A percentile compares a stretch with the other conserved stretches of the same genome.
These are phyloP conservation scores for Pezicula rhizophila DNA, from an alignment of 2,329 filamentous ascomycete species.

Conservation along the genomic window DNA sequence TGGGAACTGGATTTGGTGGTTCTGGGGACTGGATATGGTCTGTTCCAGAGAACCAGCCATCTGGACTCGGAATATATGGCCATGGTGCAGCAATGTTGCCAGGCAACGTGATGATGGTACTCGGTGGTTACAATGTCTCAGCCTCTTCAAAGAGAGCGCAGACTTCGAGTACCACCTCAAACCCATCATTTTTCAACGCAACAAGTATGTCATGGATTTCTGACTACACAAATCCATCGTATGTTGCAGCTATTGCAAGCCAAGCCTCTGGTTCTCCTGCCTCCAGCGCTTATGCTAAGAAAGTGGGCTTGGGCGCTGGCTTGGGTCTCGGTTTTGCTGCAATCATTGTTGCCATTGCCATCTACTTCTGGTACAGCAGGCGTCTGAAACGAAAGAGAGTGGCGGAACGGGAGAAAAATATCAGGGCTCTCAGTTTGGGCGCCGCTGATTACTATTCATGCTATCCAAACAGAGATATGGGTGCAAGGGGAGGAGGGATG, in stretches of 20 bases:
- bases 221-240: conserved; percentile 45
- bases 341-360: conserved; percentile 38
- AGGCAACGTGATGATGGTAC: conserved; percentile 63
- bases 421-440: conserved; percentile 43
- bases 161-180: conserved; percentile 23
- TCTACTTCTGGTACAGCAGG: conserved; percentile 45
- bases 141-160: conserved; percentile 31
- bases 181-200: conserved; percentile 53
- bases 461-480: conserved; percentile 13
- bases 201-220: conserved; percentile 53
- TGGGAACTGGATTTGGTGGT: conserved; percentile 69
- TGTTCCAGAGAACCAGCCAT: conserved; percentile 44
- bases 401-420: conserved; percentile 44
- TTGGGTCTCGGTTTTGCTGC: conserved; percentile 57
- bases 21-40: conserved; percentile 68
- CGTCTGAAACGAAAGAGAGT: conserved; percentile 34
- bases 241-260: conserved; percentile 14
- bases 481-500: conserved; percentile 8
- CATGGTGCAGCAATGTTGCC: conserved; percentile 59
- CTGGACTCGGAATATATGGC: conserved; percentile 48
- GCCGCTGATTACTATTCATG: conserved; percentile 13
- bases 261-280: conserved; percentile 22
- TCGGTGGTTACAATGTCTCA: conserved; percentile 53
- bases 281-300: conserved; percentile 20
- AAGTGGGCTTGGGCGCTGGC: conserved; percentile 57